phyloP scores from a whole-genome alignment of 1,139 yeast species.

The Geotrichum australiense region DNA sequence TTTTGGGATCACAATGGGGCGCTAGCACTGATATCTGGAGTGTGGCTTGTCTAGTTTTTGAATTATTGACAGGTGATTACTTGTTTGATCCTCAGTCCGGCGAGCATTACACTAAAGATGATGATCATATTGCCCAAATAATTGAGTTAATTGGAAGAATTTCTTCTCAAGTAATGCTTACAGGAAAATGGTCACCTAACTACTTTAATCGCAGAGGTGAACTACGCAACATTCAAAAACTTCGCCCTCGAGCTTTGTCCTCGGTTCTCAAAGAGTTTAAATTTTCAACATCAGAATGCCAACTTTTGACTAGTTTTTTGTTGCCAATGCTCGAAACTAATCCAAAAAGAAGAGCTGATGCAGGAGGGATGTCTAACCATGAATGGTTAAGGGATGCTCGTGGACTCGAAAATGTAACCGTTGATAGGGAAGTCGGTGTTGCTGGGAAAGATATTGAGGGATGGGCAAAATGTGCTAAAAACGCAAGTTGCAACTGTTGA shows the following conservation, averaged over 20 bases:
- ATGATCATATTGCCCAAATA: constrained; percentile 81
- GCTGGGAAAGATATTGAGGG: constrained; percentile 72
- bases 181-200: constrained; percentile 48
- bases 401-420: constrained; percentile 47
- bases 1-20: constrained; percentile 70
- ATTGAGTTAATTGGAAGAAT: constrained; percentile 62
- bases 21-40: constrained; percentile 83
- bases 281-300: constrained; percentile 48
- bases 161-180: constrained; percentile 46
- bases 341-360: constrained; percentile 69
- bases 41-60: constrained; percentile 73
- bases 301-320: constrained; percentile 54
- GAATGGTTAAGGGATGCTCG: constrained; percentile 65
- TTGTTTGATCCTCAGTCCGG: constrained; percentile 76
- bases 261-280: constrained; percentile 67
- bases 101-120: constrained; percentile 57
- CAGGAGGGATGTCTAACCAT: constrained; percentile 73
- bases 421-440: constrained; percentile 54
- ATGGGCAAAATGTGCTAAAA: constrained; percentile 45
- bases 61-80: constrained; percentile 76
- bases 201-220: constrained; percentile 51
- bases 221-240: constrained; percentile 51
- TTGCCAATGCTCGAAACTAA: constrained; percentile 65
- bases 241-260: constrained; percentile 62
- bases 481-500: too few species aligned